A percentile compares a stretch with the other conserved stretches of the same genome.
phyloP scores from a whole-genome alignment of 1,139 yeast species.

The Scheffersomyces illinoinensis region DNA sequence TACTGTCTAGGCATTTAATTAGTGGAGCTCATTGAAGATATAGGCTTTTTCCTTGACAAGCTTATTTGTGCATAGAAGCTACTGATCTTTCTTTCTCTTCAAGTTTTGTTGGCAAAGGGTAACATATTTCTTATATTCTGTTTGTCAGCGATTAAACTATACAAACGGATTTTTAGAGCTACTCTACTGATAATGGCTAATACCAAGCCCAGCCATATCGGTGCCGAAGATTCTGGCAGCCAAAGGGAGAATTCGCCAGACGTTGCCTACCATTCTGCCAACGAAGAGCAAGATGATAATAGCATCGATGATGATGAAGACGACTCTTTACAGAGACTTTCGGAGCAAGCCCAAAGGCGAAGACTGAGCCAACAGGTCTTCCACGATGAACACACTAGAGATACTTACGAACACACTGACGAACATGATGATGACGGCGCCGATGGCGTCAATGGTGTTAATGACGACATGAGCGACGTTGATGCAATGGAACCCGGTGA shows the following conservation, averaged over 20 bases:
- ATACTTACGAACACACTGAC: conserved; percentile 21
- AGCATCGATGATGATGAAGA: conserved; percentile 10
- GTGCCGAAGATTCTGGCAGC: not conserved
- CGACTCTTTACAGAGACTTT: conserved; percentile 10
- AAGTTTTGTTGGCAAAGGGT: not conserved
- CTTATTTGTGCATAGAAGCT: not conserved
- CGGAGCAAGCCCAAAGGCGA: conserved; percentile 14
- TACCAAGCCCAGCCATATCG: not conserved
- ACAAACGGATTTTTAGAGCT: not conserved
- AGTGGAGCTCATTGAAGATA: not conserved
- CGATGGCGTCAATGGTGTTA: conserved; percentile 16
- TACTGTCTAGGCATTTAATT: not conserved
- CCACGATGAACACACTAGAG: conserved; percentile 16
- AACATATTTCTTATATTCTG: not conserved
- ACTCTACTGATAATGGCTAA: not conserved
- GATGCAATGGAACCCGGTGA: conserved; percentile 23
- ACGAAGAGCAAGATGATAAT: not conserved
- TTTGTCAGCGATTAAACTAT: not conserved
- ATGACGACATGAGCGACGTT: conserved; percentile 20
- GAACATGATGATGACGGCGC: conserved; percentile 15
- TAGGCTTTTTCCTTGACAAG: not conserved
- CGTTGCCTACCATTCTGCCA: not conserved
- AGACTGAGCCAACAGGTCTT: conserved; percentile 4
- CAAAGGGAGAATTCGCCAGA: not conserved
- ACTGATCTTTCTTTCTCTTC: not conserved